phyloP scores from a whole-genome alignment of 2,329 filamentous ascomycete genomes.

The Plectosphaerella plurivora region DNA sequence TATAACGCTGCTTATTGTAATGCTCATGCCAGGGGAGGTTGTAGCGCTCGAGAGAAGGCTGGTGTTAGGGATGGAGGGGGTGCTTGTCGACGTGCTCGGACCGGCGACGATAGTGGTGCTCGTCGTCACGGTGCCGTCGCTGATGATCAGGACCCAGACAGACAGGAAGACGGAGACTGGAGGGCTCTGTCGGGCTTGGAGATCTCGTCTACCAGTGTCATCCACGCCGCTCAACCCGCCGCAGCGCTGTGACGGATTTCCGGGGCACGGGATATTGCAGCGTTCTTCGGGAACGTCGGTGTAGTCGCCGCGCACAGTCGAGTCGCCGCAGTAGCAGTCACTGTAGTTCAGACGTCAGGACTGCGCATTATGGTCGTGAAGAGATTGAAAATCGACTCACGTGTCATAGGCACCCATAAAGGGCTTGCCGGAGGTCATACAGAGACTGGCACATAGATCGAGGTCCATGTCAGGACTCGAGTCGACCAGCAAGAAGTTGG shows the following conservation, averaged over 20 bases:
- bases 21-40: conserved; percentile 1
- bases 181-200: conserved; percentile 6
- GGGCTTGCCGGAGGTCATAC: conserved; percentile 3
- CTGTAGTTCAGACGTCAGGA: conserved; percentile 1
- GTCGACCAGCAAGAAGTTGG: conserved; percentile 11
- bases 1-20: no score
- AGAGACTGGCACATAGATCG: conserved; percentile 16
- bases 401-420: conserved; percentile 19
- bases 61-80: no score
- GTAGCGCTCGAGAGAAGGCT: neutral
- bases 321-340: conserved; percentile 18
- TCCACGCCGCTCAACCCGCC: conserved; percentile 26
- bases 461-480: conserved; percentile 10
- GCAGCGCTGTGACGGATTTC: conserved; percentile 32
- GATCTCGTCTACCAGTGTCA: neutral
- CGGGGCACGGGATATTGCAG: conserved; percentile 36
- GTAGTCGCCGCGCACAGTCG: conserved; percentile 8
- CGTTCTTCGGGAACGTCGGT: conserved; percentile 3
- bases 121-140: neutral
- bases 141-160: conserved; percentile 5
- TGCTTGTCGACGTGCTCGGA: no score
- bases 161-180: conserved; percentile 5
- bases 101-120: conserved; percentile 5
- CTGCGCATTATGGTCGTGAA: neutral
- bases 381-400: conserved; percentile 9